Percentiles rank a stretch among this genome's conserved stretches.
These are phyloP conservation scores for Talaromyces trachyspermus DNA, from an alignment of 495 filamentous ascomycete species.

Conservation along the genomic window DNA sequence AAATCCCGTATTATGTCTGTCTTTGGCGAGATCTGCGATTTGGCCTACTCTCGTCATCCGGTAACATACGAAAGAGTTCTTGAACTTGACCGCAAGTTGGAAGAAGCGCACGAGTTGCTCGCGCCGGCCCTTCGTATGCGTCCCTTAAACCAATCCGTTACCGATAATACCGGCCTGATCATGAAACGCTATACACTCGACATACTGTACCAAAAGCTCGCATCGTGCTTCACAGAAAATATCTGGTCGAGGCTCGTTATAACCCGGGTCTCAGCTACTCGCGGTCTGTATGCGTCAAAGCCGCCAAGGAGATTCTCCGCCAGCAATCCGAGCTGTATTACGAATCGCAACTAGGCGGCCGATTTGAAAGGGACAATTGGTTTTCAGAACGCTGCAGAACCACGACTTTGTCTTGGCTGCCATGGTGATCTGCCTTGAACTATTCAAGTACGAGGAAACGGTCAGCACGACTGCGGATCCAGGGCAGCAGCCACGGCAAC, in stretches of 20 bases:
- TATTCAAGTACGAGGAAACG: constrained; percentile 30
- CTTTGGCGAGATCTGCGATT: constrained; percentile 41
- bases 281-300: constrained; percentile 70
- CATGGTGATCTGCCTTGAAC: constrained; percentile 80
- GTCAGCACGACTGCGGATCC: constrained; percentile 3
- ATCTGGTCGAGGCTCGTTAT: constrained; percentile 59
- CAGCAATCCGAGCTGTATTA: constrained; percentile 70
- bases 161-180: constrained; percentile 69
- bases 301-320: constrained; percentile 66
- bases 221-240: constrained; percentile 78
- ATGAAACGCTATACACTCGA: constrained; percentile 78
- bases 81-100: constrained; percentile 63
- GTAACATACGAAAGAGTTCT: constrained; percentile 74
- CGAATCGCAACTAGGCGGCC: constrained; percentile 66
- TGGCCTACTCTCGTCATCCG: constrained; percentile 30
- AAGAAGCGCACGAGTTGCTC: constrained; percentile 56
- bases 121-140: constrained; percentile 65
- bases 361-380: constrained; percentile 63
- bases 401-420: constrained; percentile 80
- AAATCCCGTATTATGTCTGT: constrained; percentile 35
- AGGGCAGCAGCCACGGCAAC: too few relatives aligned
- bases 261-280: constrained; percentile 73
- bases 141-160: constrained; percentile 61
- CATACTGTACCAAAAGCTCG: constrained; percentile 76
- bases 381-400: constrained; percentile 73